phyloP scores from a whole-genome alignment of 2,329 filamentous ascomycete genomes.

The Drechslerella dactyloides region DNA sequence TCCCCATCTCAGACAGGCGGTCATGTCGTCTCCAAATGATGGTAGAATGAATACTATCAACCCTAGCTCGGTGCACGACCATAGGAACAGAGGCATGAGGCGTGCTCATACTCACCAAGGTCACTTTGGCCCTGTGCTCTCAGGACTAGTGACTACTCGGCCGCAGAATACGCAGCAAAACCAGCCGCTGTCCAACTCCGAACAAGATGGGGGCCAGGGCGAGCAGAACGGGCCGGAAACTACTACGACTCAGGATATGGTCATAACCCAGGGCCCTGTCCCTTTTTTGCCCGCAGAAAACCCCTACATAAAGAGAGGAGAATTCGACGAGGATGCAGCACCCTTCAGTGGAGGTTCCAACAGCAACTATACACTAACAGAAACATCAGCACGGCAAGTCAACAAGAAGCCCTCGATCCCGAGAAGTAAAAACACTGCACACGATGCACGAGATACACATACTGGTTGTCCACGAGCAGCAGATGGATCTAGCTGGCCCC shows the following conservation, averaged over 20 bases:
- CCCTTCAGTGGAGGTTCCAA: neutral
- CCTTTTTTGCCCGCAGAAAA: slow-evolving; percentile 9
- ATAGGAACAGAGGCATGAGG: neutral
- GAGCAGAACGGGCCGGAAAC: neutral
- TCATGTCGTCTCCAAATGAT: neutral
- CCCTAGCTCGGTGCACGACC: neutral
- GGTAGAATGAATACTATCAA: neutral
- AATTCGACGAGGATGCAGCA: slow-evolving; percentile 27
- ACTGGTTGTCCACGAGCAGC: neutral
- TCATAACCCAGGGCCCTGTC: slow-evolving; percentile 1
- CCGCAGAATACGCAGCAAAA: no score
- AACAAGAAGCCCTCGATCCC: neutral
- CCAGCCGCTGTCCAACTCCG: neutral
- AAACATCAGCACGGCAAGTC: neutral
- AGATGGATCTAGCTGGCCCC: neutral
- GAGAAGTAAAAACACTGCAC: neutral
- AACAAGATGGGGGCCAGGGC: neutral
- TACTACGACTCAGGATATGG: neutral
- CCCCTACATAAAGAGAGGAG: slow-evolving; percentile 29
- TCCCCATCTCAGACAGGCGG: no score
- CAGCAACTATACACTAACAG: neutral
- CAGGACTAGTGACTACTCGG: no score
- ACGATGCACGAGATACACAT: no score
- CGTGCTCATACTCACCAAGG: neutral
- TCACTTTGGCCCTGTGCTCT: neutral